Evolutionary conservation across 2,329 filamentous ascomycete genomes (phyloP).

Genomic region (Colletotrichum graminicola): DNA sequence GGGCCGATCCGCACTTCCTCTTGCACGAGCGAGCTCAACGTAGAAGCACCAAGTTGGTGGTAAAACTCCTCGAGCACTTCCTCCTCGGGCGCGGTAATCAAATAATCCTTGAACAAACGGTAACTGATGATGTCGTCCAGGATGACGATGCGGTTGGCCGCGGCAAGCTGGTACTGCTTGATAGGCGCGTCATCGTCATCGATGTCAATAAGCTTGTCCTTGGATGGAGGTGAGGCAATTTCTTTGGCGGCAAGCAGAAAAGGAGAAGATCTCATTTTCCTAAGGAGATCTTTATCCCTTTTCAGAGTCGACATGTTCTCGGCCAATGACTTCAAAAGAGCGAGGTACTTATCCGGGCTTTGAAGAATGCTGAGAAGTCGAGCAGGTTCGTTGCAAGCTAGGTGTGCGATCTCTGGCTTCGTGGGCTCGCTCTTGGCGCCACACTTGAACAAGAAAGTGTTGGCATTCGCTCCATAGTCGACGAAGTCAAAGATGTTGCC

Average conservation of each 20-base stretch:
- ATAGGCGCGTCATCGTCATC: conserved; percentile 74
- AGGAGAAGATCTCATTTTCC: conserved; percentile 78
- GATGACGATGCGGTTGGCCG: conserved; percentile 79
- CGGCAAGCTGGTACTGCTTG: conserved; percentile 82
- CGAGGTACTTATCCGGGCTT: conserved; percentile 86
- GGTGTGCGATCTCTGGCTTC: conserved; percentile 83
- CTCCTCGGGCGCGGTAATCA: conserved; percentile 91
- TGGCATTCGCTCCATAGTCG: conserved; percentile 89
- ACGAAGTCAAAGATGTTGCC: conserved; percentile 97
- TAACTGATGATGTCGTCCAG: conserved; percentile 92
- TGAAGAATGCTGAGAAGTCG: conserved; percentile 84
- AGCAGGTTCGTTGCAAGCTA: conserved; percentile 87
- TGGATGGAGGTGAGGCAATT: conserved; percentile 58
- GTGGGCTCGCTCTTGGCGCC: conserved; percentile 94
- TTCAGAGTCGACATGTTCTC: conserved; percentile 78
- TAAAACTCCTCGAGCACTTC: conserved; percentile 90
- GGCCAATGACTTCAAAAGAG: conserved; percentile 83
- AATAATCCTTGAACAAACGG: conserved; percentile 84
- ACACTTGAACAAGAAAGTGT: conserved; percentile 87
- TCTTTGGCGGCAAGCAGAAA: conserved; percentile 90
- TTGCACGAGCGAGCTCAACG: conserved; percentile 81
- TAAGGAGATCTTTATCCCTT: conserved; percentile 82
- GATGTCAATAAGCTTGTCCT: conserved; percentile 62
- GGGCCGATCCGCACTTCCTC: conserved; percentile 81
- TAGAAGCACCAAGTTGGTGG: conserved; percentile 79